phyloP scores from a whole-genome alignment of 2,329 filamentous ascomycete genomes.

The Aspergillus sp. region DNA sequence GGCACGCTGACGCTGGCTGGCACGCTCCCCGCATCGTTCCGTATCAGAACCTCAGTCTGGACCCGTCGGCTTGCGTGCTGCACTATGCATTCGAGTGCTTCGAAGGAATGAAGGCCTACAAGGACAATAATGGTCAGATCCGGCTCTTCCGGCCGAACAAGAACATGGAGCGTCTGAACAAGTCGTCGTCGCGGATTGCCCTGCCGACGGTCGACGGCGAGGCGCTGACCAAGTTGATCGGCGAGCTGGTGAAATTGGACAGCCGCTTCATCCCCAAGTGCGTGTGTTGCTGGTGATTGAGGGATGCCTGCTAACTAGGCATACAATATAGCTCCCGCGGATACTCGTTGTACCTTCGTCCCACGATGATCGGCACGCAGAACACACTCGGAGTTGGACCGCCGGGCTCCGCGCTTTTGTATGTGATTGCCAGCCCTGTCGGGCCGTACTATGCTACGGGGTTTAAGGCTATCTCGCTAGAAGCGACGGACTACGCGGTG shows the following conservation, averaged over 20 bases:
- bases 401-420: slow-evolving; percentile 86
- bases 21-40: slow-evolving; percentile 72
- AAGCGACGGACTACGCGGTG: slow-evolving; percentile 93
- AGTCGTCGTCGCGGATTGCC: slow-evolving; percentile 82
- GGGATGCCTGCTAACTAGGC: slow-evolving; percentile 4
- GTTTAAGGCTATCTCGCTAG: slow-evolving; percentile 92
- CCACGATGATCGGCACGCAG: slow-evolving; percentile 96
- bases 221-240: slow-evolving; percentile 71
- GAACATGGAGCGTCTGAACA: slow-evolving; percentile 95
- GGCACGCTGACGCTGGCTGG: slow-evolving; percentile 82
- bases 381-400: slow-evolving; percentile 84
- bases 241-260: slow-evolving; percentile 70
- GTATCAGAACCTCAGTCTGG: slow-evolving; percentile 94
- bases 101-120: slow-evolving; percentile 99
- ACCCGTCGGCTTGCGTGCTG: slow-evolving; percentile 93
- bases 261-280: slow-evolving; percentile 79
- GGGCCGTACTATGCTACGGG: slow-evolving; percentile 97
- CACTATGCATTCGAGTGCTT: slow-evolving; percentile 98
- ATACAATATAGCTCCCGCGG: slow-evolving; percentile 49
- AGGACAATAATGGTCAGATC: slow-evolving; percentile 67
- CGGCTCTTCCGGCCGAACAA: slow-evolving; percentile 88
- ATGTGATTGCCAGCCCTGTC: slow-evolving; percentile 90
- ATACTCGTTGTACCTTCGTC: slow-evolving; percentile 91
- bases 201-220: slow-evolving; percentile 74
- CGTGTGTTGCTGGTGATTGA: slow-evolving; percentile 17